Percentiles rank a stretch among this genome's conserved stretches.
Evolutionary conservation across 2,329 filamentous ascomycete species (phyloP).

Genomic region (Penicillium concentricum): DNA sequence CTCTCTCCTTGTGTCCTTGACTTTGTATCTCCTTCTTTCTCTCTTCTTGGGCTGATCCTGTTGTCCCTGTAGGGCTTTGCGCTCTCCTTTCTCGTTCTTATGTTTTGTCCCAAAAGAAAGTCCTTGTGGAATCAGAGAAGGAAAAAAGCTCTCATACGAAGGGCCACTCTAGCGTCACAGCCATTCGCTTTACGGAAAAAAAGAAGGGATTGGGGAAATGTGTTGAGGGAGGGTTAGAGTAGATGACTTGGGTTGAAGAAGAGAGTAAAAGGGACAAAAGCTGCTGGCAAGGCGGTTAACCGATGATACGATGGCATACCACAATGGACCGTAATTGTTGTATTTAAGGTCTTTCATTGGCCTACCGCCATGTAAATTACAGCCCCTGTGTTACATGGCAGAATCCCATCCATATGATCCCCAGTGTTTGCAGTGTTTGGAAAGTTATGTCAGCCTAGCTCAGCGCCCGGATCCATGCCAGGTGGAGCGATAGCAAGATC

Average conservation of each 20-base stretch:
- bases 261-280: conserved; percentile 27
- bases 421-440: conserved; percentile 22
- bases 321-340: neutral
- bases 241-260: conserved; percentile 17
- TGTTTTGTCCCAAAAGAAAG: conserved; percentile 14
- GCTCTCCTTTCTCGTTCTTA: conserved; percentile 14
- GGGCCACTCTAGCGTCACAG: conserved; percentile 34
- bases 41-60: conserved; percentile 4
- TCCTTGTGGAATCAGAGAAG: conserved; percentile 28
- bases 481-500: conserved; percentile 26
- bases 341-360: neutral
- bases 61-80: conserved; percentile 15
- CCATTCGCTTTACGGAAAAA: conserved; percentile 42
- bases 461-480: conserved; percentile 26
- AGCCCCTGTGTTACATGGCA: conserved; percentile 4
- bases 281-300: conserved; percentile 20
- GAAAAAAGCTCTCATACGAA: conserved; percentile 35
- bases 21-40: conserved; percentile 18
- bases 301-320: conserved; percentile 4
- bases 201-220: conserved; percentile 16
- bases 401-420: conserved; percentile 18
- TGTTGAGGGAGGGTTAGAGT: conserved; percentile 16
- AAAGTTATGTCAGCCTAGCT: conserved; percentile 28
- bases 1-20: conserved; percentile 11
- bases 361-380: conserved; percentile 4